Conservation (phyloP, 2,329 filamentous ascomycete species). For the Karstenula rhodostoma region DNA sequence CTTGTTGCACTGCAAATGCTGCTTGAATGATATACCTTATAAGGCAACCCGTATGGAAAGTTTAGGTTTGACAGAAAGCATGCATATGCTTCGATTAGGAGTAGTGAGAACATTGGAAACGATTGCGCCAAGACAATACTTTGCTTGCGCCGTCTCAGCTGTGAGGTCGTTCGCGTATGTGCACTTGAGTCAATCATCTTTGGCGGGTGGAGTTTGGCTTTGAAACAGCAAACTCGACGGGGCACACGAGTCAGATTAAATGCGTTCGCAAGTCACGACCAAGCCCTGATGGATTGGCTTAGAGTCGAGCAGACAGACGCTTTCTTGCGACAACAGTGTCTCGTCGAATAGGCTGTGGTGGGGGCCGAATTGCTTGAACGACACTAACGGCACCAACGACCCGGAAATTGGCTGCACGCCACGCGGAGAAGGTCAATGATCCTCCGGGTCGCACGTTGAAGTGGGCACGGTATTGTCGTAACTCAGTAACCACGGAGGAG, state of each 20-base stretch:
- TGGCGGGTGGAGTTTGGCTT: neutral
- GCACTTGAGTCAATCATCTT: neutral
- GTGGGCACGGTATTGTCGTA: neutral
- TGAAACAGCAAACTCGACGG: neutral
- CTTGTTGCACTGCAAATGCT: neutral
- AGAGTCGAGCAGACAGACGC: neutral
- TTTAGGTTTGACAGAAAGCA: neutral
- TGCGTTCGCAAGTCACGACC: neutral
- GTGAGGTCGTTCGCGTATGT: neutral
- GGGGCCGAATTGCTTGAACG: neutral
- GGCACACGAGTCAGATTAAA: neutral
- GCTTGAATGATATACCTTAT: neutral
- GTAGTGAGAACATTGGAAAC: neutral
- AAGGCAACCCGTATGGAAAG: neutral
- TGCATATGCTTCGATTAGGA: neutral
- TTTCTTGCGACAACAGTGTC: neutral
- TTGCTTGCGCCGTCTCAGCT: neutral
- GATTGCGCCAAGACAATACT: neutral
- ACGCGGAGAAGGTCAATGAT: neutral
- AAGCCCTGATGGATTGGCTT: neutral
- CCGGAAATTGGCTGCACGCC: neutral
- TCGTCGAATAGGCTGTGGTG: neutral
- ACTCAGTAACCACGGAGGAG: neutral
- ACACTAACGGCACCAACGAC: neutral
- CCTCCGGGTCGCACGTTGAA: neutral